phyloP scores from a whole-genome alignment of 2,329 filamentous ascomycete genomes.

The Lecanicillium sp. region DNA sequence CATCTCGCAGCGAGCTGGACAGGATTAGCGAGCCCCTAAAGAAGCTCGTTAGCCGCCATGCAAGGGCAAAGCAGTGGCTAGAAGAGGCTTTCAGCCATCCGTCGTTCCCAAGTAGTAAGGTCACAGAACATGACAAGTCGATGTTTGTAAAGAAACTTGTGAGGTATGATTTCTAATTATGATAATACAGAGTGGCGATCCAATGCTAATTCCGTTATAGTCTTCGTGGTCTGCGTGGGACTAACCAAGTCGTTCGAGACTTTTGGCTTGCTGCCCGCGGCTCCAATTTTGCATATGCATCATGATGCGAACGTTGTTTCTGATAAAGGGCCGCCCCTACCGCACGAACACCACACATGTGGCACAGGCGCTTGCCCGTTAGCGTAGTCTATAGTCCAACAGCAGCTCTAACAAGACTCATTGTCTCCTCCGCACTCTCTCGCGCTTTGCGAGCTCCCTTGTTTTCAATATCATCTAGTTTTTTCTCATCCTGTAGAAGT shows the following conservation, averaged over 20 bases:
- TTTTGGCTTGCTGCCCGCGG: constrained; percentile 66
- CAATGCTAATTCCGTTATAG: constrained; percentile 26
- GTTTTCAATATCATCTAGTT: constrained; percentile 49
- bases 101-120: constrained; percentile 51
- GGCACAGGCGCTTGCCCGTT: too few species aligned
- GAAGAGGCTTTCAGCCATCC: constrained; percentile 49
- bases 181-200: not conserved
- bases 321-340: not conserved
- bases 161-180: constrained; percentile 32
- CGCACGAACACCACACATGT: too few species aligned
- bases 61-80: constrained; percentile 53
- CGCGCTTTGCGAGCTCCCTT: constrained; percentile 55
- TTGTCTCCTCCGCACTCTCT: constrained; percentile 50
- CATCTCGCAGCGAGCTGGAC: constrained; percentile 64
- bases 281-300: constrained; percentile 53
- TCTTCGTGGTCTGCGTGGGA: constrained; percentile 55
- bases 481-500: constrained; percentile 39
- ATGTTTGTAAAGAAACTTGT: constrained; percentile 60
- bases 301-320: constrained; percentile 24
- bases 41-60: constrained; percentile 53
- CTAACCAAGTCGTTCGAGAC: constrained; percentile 60
- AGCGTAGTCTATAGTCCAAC: constrained; percentile 37
- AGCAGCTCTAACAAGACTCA: constrained; percentile 43
- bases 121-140: constrained; percentile 51
- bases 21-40: constrained; percentile 63